A percentile compares a stretch with the other conserved stretches of the same genome.
Conservation (phyloP, 352 stramenopile species). For the Globisporangium lucens region DNA sequence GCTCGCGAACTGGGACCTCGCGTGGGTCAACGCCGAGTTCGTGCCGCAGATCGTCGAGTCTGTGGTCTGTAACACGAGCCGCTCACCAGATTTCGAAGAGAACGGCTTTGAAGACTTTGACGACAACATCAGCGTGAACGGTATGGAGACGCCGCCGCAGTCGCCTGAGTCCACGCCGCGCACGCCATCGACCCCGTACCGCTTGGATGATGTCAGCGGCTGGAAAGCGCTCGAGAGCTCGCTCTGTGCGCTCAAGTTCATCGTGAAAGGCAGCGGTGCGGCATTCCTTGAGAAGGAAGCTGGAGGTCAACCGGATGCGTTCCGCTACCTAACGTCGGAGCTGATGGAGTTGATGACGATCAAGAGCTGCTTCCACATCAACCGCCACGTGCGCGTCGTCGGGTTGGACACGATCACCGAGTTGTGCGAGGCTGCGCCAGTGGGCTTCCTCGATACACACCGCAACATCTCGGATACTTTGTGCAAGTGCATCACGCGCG, state of each 20-base stretch:
- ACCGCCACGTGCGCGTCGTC: conserved; percentile 92
- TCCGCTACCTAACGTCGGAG: conserved; percentile 62
- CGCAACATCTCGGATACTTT: conserved; percentile 39
- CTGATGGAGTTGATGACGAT: conserved; percentile 67
- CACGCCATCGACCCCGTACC: conserved; percentile 73
- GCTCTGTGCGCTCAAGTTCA: conserved; percentile 81
- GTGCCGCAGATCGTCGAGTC: conserved; percentile 72
- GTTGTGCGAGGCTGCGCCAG: conserved; percentile 42
- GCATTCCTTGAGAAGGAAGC: conserved; percentile 46
- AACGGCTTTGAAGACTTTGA: conserved; percentile 71
- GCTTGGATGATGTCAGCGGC: conserved; percentile 95
- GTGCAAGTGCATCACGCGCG: conserved; percentile 66
- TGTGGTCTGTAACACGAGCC: conserved; percentile 65
- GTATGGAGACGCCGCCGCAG: conserved; percentile 65
- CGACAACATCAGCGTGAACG: conserved; percentile 79
- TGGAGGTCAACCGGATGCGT: conserved; percentile 19
- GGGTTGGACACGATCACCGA: conserved; percentile 84
- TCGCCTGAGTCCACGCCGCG: conserved; percentile 59
- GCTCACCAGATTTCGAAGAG: conserved; percentile 80
- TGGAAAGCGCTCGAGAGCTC: conserved; percentile 96
- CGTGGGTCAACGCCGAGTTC: conserved; percentile 60
- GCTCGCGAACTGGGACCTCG: conserved; percentile 58
- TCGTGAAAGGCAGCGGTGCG: conserved; percentile 75
- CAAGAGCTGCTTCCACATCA: conserved; percentile 91
- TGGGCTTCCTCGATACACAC: conserved; percentile 46